Conservation (phyloP, 768 basidiomycete species). For the Leccinum broughii region DNA sequence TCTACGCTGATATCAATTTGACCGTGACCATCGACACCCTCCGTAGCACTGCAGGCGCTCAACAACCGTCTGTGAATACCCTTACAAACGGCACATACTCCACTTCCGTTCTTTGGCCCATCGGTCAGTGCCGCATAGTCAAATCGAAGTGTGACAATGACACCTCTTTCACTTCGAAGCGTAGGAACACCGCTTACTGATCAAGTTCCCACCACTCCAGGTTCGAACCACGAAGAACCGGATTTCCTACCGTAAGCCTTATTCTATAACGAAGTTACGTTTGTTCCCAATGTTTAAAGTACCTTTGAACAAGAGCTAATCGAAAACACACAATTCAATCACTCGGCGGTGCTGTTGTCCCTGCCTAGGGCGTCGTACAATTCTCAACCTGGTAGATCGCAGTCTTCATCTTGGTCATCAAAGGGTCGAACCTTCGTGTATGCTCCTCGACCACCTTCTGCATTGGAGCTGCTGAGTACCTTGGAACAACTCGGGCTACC, state of each 20-base stretch:
- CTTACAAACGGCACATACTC: background rate
- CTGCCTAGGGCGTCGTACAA: slow-evolving; percentile 22
- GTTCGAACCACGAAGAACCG: slow-evolving; percentile 8
- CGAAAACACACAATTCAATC: background rate
- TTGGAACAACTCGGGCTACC: slow-evolving; percentile 51
- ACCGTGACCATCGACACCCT: background rate
- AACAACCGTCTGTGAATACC: background rate
- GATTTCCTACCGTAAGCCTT: slow-evolving; percentile 22
- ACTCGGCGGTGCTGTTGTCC: background rate
- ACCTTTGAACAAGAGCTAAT: slow-evolving; percentile 17
- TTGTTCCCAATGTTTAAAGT: slow-evolving; percentile 2
- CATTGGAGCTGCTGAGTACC: slow-evolving; percentile 45
- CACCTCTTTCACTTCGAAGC: slow-evolving; percentile 5
- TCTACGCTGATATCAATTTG: background rate
- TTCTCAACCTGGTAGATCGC: slow-evolving; percentile 5
- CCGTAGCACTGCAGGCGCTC: slow-evolving; percentile 1
- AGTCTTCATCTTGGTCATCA: background rate
- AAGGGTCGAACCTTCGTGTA: slow-evolving; percentile 43
- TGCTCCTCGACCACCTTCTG: slow-evolving; percentile 48
- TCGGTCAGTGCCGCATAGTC: slow-evolving; percentile 9
- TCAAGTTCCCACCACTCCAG: background rate
- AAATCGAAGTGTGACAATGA: background rate
- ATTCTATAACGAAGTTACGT: background rate
- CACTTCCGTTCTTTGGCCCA: slow-evolving; percentile 1
- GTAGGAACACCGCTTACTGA: background rate